Evolutionary conservation across 495 filamentous ascomycete species (phyloP).

Genomic region (Penicillium bovifimosum): DNA sequence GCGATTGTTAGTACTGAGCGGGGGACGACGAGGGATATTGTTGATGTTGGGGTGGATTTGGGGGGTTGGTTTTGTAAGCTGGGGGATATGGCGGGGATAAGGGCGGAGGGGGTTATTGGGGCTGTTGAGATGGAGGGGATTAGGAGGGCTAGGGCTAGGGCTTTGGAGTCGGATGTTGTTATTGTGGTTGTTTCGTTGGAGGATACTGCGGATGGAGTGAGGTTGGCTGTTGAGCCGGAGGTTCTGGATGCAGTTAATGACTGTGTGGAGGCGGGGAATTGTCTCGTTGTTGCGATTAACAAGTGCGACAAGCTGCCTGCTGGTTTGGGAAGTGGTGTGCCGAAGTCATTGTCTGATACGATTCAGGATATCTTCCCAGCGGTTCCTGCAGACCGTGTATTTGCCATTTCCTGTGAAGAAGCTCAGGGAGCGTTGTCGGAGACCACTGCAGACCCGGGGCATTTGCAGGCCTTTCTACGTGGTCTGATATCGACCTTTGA

Average conservation of each 20-base stretch:
- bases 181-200: slow-evolving; percentile 75
- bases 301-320: slow-evolving; percentile 62
- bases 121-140: slow-evolving; percentile 88
- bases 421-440: slow-evolving; percentile 11
- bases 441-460: slow-evolving; percentile 47
- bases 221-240: slow-evolving; percentile 49
- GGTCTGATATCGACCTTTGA: slow-evolving; percentile 63
- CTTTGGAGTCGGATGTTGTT: slow-evolving; percentile 78
- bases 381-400: slow-evolving; percentile 42
- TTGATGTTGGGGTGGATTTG: slow-evolving; percentile 88
- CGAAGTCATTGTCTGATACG: slow-evolving; percentile 13
- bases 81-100: slow-evolving; percentile 87
- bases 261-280: slow-evolving; percentile 49
- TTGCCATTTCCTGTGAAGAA: slow-evolving; percentile 66
- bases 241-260: slow-evolving; percentile 53
- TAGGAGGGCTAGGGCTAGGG: slow-evolving; percentile 73
- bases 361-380: slow-evolving; percentile 30
- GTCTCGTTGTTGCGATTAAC: slow-evolving; percentile 71
- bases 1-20: slow-evolving; percentile 90
- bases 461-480: slow-evolving; percentile 62
- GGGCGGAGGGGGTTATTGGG: slow-evolving; percentile 54
- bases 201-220: slow-evolving; percentile 22
- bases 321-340: slow-evolving; percentile 8
- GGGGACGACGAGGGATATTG: slow-evolving; percentile 89
- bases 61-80: slow-evolving; percentile 83